Evolutionary conservation across 257 asterid species (phyloP).

Genomic region (Solanum etuberosum): DNA sequence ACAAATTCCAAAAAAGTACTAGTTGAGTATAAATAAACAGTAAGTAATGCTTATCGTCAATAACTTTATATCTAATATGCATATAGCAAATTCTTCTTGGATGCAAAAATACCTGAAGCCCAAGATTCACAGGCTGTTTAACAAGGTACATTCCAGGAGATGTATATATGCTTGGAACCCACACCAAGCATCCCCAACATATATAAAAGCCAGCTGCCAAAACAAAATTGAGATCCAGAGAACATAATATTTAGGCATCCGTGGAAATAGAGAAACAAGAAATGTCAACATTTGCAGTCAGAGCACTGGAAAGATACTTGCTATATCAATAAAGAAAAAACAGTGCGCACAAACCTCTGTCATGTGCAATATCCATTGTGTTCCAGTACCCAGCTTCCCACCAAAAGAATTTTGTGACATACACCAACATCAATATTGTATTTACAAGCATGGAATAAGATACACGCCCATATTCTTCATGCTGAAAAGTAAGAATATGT

Average conservation of each 20-base stretch:
- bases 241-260: neutral
- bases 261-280: neutral
- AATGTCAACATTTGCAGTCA: neutral
- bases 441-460: constrained; percentile 91
- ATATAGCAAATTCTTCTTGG: neutral
- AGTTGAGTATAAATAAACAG: neutral
- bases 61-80: neutral
- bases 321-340: neutral
- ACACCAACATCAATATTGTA: constrained; percentile 72
- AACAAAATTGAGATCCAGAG: neutral
- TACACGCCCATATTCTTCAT: constrained; percentile 67
- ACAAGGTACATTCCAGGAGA: constrained; percentile 99
- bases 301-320: neutral
- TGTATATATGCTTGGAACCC: constrained; percentile 93
- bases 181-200: constrained; percentile 99
- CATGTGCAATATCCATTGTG: constrained; percentile 99
- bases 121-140: constrained; percentile 81
- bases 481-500: constrained; percentile 29
- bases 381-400: constrained; percentile 99
- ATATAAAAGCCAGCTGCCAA: constrained; percentile 93
- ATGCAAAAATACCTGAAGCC: constrained; percentile 49
- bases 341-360: constrained; percentile 54
- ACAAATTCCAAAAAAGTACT: neutral
- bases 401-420: constrained; percentile 93
- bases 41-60: neutral